Evolutionary conservation across 164 flowering plant genomes (phyloP).

Genomic region (Tinospora cordifolia): DNA sequence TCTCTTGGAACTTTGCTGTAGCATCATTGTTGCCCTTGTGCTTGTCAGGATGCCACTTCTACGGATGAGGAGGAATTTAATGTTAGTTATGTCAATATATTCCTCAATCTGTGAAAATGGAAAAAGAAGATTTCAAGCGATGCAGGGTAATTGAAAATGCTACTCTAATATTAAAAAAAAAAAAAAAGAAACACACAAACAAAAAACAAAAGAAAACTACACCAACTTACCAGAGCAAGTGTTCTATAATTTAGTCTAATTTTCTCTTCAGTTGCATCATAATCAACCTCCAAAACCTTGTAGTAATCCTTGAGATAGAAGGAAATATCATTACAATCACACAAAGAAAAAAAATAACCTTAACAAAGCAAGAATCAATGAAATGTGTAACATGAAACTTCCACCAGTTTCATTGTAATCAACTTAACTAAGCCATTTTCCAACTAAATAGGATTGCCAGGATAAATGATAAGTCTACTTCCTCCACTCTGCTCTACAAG

Average conservation of each 20-base stretch:
- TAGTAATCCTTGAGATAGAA: slow-evolving; percentile 54
- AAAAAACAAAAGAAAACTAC: neutral
- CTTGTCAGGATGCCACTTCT: slow-evolving; percentile 97
- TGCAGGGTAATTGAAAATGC: neutral
- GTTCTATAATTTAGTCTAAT: slow-evolving; percentile 60
- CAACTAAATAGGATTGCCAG: too few relatives aligned
- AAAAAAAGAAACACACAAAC: too few relatives aligned
- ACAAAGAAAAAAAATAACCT: neutral
- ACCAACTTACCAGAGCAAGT: slow-evolving; percentile 66
- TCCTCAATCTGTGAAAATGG: neutral
- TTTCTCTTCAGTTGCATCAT: slow-evolving; percentile 76
- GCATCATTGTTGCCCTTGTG: slow-evolving; percentile 57
- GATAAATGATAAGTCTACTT: too few relatives aligned
- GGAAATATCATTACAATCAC: slow-evolving; percentile 4
- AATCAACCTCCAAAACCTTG: slow-evolving; percentile 75
- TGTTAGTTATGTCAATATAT: slow-evolving; percentile 1
- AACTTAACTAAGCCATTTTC: too few relatives aligned
- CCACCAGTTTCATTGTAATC: too few relatives aligned
- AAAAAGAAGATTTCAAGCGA: neutral
- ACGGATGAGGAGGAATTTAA: slow-evolving; percentile 14
- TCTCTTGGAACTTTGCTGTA: slow-evolving; percentile 72
- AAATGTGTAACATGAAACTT: neutral
- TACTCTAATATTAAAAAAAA: too few relatives aligned
- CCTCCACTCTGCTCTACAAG: too few relatives aligned
- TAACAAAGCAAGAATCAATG: neutral